phyloP scores from a whole-genome alignment of 257 asterid genomes.

The Eucommia ulmoides region DNA sequence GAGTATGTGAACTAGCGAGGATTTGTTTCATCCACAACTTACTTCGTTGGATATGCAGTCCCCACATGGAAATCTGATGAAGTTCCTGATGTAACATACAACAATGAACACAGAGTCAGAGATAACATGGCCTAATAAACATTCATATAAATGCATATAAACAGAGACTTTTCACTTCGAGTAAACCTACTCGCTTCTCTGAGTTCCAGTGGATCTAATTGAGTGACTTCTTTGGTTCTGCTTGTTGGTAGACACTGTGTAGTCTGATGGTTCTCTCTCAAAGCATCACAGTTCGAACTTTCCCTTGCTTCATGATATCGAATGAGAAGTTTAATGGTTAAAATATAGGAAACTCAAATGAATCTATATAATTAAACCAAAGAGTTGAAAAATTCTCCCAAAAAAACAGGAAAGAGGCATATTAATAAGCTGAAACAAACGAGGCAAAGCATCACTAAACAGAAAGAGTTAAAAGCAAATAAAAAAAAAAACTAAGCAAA shows the following conservation, averaged over 20 bases:
- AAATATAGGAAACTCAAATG: too few species aligned
- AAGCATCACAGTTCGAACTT: constrained; percentile 23
- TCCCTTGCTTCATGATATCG: constrained; percentile 21
- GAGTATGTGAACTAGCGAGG: background rate
- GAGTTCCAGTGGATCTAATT: constrained; percentile 21
- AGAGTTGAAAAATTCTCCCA: too few species aligned
- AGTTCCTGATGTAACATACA: constrained; percentile 35
- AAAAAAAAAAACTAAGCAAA: too few species aligned
- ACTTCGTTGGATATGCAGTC: constrained; percentile 39
- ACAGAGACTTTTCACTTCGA: too few species aligned
- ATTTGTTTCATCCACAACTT: constrained; percentile 23
- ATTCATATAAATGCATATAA: constrained; percentile 5
- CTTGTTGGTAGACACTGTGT: constrained; percentile 22
- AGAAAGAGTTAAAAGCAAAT: too few species aligned
- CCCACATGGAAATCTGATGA: constrained; percentile 24
- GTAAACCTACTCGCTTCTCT: constrained; percentile 37
- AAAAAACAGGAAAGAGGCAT: too few species aligned
- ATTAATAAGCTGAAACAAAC: too few species aligned
- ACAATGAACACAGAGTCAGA: constrained; percentile 9
- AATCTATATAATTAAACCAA: too few species aligned
- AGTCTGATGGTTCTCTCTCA: constrained; percentile 20
- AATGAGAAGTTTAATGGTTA: constrained; percentile 3
- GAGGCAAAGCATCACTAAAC: too few species aligned
- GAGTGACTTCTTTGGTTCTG: constrained; percentile 16
- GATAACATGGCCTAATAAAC: constrained; percentile 9